Percentiles rank a stretch among this genome's conserved stretches.
phyloP scores from a whole-genome alignment of 2,329 filamentous ascomycete genomes.

The Penicillium sp. region DNA sequence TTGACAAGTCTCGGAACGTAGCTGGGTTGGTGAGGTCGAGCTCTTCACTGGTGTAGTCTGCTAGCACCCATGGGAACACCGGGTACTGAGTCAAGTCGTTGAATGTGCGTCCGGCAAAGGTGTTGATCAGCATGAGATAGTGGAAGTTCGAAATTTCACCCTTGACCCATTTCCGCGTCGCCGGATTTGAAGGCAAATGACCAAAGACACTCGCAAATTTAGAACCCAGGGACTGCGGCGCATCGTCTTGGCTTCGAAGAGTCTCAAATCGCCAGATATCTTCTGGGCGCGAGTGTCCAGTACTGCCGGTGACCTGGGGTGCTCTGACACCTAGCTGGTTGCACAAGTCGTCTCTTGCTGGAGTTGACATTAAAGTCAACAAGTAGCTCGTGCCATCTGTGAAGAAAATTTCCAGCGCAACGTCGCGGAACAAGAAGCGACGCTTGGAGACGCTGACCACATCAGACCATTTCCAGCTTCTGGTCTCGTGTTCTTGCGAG shows the following conservation, averaged over 20 bases:
- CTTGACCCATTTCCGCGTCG: conserved; percentile 85
- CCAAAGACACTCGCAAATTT: conserved; percentile 94
- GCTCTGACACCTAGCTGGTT: conserved; percentile 75
- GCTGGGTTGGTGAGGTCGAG: conserved; percentile 81
- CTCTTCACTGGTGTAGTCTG: conserved; percentile 93
- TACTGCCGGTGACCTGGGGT: conserved; percentile 73
- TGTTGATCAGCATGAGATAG: conserved; percentile 98
- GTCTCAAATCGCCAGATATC: conserved; percentile 91
- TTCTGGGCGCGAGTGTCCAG: conserved; percentile 73
- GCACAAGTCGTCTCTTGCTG: conserved; percentile 77
- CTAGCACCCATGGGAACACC: conserved; percentile 95
- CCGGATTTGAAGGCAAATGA: conserved; percentile 75
- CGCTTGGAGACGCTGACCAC: conserved; percentile 95
- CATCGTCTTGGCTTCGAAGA: conserved; percentile 67
- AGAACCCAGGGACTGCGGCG: conserved; percentile 71
- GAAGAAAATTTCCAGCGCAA: conserved; percentile 96
- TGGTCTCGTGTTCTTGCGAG: conserved; percentile 73
- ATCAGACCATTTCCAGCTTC: conserved; percentile 92
- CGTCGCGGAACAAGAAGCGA: conserved; percentile 91
- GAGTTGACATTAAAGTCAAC: conserved; percentile 76
- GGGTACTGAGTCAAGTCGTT: conserved; percentile 98
- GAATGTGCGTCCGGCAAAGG: conserved; percentile 93
- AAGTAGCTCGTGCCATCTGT: conserved; percentile 95
- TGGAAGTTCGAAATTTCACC: conserved; percentile 98
- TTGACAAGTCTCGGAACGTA: conserved; percentile 87